phyloP scores from a whole-genome alignment of 2,329 filamentous ascomycete genomes.

The Xylariaceae sp. region DNA sequence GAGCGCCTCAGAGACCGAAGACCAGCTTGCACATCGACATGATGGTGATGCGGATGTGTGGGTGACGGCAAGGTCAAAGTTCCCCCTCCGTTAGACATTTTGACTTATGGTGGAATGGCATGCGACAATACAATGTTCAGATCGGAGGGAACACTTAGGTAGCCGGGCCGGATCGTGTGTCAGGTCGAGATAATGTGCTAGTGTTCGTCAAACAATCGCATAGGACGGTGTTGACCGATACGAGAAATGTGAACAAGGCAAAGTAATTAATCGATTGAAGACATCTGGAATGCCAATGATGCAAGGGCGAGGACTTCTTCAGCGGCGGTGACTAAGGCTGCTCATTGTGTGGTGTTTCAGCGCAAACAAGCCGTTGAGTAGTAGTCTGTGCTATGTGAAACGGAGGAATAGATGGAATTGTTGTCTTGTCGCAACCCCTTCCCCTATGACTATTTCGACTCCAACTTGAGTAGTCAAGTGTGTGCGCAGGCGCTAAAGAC shows the following conservation, averaged over 20 bases:
- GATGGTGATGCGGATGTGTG: conserved; percentile 79
- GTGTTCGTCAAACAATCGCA: conserved; percentile 30
- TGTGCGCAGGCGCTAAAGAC: conserved; percentile 1
- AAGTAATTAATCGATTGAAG: conserved; percentile 33
- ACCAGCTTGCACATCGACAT: conserved; percentile 77
- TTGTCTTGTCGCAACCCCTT: conserved; percentile 15
- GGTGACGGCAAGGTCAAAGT: conserved; percentile 88
- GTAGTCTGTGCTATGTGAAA: conserved; percentile 19
- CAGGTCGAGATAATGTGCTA: conserved; percentile 29
- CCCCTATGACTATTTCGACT: conserved; percentile 14
- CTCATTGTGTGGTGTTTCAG: conserved; percentile 27
- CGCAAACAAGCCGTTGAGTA: conserved; percentile 4
- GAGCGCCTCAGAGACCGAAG: conserved; percentile 86
- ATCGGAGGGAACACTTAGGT: conserved; percentile 10
- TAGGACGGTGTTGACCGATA: conserved; percentile 14
- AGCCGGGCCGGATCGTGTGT: conserved; percentile 14
- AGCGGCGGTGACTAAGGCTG: conserved; percentile 29
- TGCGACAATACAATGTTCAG: conserved; percentile 21
- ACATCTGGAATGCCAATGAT: conserved; percentile 40
- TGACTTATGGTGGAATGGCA: conserved; percentile 20
- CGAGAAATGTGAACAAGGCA: conserved; percentile 35
- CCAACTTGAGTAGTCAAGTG: conserved; percentile 4
- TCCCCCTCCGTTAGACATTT: conserved; percentile 52
- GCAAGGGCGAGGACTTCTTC: conserved; percentile 39
- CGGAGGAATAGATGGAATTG: conserved; percentile 4